A percentile compares a stretch with the other conserved stretches of the same genome.
Evolutionary conservation across 352 stramenopile genomes (phyloP).

Genomic region (Phytophthora hibernalis): DNA sequence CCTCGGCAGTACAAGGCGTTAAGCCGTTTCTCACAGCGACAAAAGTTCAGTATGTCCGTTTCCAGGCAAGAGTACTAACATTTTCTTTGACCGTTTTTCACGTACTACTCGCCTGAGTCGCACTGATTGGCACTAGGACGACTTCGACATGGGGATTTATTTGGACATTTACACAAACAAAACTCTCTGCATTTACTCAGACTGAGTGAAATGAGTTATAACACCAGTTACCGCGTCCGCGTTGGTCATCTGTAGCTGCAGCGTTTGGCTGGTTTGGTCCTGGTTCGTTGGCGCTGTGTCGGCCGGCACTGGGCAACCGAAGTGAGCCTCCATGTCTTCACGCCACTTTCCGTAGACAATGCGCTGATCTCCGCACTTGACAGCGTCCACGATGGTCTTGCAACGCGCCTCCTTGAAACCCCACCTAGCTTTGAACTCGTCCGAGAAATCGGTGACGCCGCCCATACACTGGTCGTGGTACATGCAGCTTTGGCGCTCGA

Average conservation of each 20-base stretch:
- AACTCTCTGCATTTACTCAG: not conserved
- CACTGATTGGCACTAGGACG: too few species aligned
- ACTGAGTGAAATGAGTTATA: conserved; percentile 3
- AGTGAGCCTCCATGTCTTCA: conserved; percentile 40
- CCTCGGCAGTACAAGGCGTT: too few species aligned
- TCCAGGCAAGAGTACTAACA: too few species aligned
- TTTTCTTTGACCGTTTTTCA: too few species aligned
- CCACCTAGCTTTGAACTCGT: conserved; percentile 52
- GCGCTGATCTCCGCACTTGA: conserved; percentile 32
- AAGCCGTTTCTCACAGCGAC: not conserved
- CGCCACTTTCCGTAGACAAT: conserved; percentile 41
- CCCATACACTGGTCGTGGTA: conserved; percentile 52
- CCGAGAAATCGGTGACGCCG: conserved; percentile 41
- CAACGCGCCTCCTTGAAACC: conserved; percentile 37
- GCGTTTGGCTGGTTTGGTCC: conserved; percentile 1
- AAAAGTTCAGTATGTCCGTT: too few species aligned
- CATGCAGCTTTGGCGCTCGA: conserved; percentile 57
- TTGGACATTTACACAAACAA: not conserved
- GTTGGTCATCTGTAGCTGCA: too few species aligned
- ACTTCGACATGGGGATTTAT: conserved; percentile 14
- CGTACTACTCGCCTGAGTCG: too few species aligned
- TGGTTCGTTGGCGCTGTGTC: conserved; percentile 2
- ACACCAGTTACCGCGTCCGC: not conserved
- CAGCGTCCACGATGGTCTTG: conserved; percentile 46
- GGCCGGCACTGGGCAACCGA: conserved; percentile 40